phyloP scores from a whole-genome alignment of 192 early-diverging fungal species.

The Linnemannia schmuckeri region DNA sequence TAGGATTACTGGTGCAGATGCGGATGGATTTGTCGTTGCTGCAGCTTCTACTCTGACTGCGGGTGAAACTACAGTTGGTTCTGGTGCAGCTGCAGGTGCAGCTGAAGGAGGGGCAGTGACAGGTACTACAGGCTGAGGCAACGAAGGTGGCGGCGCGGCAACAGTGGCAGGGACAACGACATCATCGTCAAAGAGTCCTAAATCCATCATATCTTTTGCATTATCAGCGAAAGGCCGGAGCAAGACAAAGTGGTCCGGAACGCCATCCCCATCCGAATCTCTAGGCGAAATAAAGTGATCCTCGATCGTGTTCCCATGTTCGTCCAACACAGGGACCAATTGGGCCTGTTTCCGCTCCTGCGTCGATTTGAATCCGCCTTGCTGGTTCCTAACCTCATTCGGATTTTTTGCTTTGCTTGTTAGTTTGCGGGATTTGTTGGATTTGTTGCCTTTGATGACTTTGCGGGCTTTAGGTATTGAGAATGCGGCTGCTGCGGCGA shows the following conservation, averaged over 20 bases:
- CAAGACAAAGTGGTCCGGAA: slow-evolving; percentile 47
- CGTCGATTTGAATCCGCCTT: slow-evolving; percentile 45
- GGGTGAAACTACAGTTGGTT: neutral
- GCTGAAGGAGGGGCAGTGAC: neutral
- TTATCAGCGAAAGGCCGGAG: slow-evolving; percentile 22
- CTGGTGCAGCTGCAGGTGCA: too few species aligned
- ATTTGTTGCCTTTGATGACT: slow-evolving; percentile 7
- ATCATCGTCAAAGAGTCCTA: slow-evolving; percentile 49
- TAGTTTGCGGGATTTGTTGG: neutral
- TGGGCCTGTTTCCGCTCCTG: slow-evolving; percentile 44
- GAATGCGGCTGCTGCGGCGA: neutral
- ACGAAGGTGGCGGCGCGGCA: too few species aligned
- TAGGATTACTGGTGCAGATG: neutral
- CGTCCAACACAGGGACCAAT: slow-evolving; percentile 37
- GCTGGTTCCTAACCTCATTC: slow-evolving; percentile 24
- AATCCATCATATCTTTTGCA: slow-evolving; percentile 33
- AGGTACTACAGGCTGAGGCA: neutral
- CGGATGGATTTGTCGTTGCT: neutral
- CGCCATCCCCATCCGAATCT: slow-evolving; percentile 44
- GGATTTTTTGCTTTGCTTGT: slow-evolving; percentile 5
- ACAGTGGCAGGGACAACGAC: neutral
- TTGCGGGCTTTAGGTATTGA: slow-evolving; percentile 4
- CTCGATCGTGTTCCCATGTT: slow-evolving; percentile 36
- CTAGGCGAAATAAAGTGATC: slow-evolving; percentile 53
- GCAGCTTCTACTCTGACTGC: neutral